phyloP scores from a whole-genome alignment of 73 alveolate species.

The Vitrella brassicaformis region DNA sequence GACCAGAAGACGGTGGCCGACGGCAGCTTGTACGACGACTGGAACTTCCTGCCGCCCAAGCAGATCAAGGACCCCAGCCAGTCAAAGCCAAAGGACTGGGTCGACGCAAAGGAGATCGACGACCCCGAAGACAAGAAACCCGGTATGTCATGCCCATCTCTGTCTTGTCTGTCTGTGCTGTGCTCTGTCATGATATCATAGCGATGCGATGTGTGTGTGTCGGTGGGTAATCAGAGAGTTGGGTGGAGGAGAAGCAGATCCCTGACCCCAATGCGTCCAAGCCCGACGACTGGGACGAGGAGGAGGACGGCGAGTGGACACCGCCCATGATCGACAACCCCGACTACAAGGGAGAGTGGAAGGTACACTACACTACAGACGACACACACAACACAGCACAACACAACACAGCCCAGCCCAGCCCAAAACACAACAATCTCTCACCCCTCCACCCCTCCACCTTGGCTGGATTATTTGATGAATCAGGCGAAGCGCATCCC shows the following conservation, averaged over 20 bases:
- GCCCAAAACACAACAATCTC: too few species aligned
- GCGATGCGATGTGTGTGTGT: not conserved
- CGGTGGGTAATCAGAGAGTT: not conserved
- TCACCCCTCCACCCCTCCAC: too few species aligned
- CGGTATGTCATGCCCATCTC: constrained; percentile 5
- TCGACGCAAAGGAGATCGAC: constrained; percentile 1
- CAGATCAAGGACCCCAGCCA: constrained; percentile 8
- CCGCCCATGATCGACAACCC: constrained; percentile 12
- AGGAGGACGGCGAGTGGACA: constrained; percentile 15
- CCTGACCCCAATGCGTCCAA: constrained; percentile 10
- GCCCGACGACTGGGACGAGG: constrained; percentile 21
- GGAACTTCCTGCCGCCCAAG: constrained; percentile 10
- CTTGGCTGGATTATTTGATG: too few species aligned
- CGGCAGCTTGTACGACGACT: constrained; percentile 10
- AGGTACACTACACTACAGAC: too few species aligned
- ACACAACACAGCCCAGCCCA: too few species aligned
- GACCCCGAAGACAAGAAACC: constrained; percentile 9
- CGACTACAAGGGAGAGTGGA: constrained; percentile 3
- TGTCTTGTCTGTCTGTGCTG: not conserved
- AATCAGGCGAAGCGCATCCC: constrained; percentile 1
- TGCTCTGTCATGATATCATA: not conserved
- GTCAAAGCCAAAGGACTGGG: constrained; percentile 18
- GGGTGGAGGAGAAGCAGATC: not conserved
- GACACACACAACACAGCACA: too few species aligned
- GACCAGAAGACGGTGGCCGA: not conserved